Percentiles rank a stretch among this genome's conserved stretches.
Evolutionary conservation across 768 basidiomycete species (phyloP).

Genomic region (Rhizopogon rudus): DNA sequence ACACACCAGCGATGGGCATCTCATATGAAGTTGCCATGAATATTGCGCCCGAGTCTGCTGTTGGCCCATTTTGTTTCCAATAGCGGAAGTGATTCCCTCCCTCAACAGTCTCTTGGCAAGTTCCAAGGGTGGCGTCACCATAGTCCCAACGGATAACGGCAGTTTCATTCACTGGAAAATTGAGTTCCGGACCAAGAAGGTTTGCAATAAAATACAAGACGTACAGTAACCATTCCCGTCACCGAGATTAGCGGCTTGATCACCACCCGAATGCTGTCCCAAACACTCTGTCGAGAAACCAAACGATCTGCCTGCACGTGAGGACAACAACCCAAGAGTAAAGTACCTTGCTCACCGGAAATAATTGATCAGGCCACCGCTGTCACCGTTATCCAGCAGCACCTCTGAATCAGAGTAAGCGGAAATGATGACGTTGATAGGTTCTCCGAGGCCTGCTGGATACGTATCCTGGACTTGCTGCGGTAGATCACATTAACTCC

Average conservation of each 20-base stretch:
- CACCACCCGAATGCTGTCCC: constrained; percentile 68
- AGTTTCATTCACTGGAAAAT: constrained; percentile 66
- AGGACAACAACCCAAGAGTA: neutral
- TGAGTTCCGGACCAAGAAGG: neutral
- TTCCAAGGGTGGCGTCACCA: constrained; percentile 72
- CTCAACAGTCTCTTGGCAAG: constrained; percentile 79
- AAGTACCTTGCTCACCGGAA: constrained; percentile 49
- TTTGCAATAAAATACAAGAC: constrained; percentile 19
- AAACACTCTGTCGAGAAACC: constrained; percentile 76
- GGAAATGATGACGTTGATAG: constrained; percentile 78
- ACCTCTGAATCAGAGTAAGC: constrained; percentile 69
- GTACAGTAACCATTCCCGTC: constrained; percentile 72
- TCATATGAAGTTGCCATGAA: constrained; percentile 79
- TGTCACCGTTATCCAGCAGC: constrained; percentile 47
- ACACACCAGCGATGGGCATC: constrained; percentile 53
- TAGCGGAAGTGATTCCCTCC: constrained; percentile 90
- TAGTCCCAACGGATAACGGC: constrained; percentile 86
- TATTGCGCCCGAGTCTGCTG: constrained; percentile 63
- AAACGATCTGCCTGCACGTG: constrained; percentile 47
- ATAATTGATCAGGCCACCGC: constrained; percentile 82
- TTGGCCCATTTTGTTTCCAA: constrained; percentile 73
- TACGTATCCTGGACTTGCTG: constrained; percentile 54
- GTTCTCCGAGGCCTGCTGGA: constrained; percentile 78
- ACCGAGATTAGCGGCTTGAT: constrained; percentile 75
- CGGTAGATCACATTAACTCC: neutral